Conservation (phyloP, 768 basidiomycete species). For the Imleria badia region DNA sequence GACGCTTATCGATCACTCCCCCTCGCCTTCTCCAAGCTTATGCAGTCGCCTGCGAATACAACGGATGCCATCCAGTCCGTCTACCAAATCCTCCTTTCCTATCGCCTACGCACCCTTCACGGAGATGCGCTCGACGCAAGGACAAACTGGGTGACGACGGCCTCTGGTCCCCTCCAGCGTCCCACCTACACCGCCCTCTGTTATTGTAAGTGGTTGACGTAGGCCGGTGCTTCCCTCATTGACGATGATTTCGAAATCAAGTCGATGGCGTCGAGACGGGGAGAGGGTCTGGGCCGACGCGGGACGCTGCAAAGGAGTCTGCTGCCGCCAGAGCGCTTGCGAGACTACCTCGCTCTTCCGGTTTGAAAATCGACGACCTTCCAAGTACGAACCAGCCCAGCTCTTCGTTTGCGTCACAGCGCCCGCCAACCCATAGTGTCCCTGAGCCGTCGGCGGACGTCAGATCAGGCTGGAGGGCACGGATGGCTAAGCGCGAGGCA, state of each 20-base stretch:
- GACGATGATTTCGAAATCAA: not conserved
- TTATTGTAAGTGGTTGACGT: conserved; percentile 3
- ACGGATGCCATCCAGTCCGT: not conserved
- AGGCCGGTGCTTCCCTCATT: not conserved
- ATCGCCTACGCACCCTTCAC: not conserved
- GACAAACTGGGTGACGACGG: conserved; percentile 3
- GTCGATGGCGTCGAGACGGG: conserved; percentile 13
- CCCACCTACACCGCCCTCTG: conserved; percentile 7
- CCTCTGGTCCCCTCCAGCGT: conserved; percentile 2
- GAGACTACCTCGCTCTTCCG: not conserved
- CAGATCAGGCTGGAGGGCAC: not conserved
- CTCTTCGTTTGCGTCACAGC: not conserved
- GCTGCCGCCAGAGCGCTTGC: conserved; percentile 13
- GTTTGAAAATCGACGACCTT: not conserved
- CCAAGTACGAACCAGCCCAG: not conserved
- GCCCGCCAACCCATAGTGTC: not conserved
- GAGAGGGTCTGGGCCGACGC: conserved; percentile 10
- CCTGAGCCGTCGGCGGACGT: not conserved
- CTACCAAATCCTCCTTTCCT: conserved; percentile 5
- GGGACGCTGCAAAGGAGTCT: conserved; percentile 8
- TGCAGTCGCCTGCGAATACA: no score
- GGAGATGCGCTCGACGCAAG: not conserved
- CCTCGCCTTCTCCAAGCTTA: no score
- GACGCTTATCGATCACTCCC: no score
- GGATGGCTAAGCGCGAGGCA: not conserved